Evolutionary conservation across 1,284 basidiomycete species (phyloP), one percentile per base, ranked within the genome.

Genomic region (Fomitiporia mediterranea): DNA sequence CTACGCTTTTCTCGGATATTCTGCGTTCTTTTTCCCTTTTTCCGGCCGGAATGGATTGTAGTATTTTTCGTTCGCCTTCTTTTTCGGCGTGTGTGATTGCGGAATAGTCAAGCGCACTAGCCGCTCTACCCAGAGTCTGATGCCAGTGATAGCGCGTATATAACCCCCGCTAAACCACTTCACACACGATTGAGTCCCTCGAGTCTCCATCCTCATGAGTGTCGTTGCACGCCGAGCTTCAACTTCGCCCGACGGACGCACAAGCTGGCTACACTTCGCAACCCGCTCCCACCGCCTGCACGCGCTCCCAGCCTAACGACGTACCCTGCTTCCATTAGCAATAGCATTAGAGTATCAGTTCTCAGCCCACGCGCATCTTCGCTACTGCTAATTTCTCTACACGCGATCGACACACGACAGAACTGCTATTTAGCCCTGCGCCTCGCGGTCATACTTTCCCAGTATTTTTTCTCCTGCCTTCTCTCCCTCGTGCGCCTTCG

Each of bases 381-480:
- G 25, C 37, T 40, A 23, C 23, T 37, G 21, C 27, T 8, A 8
- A 21, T 43, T 43, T 47, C 19, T 35, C 44, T 35, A 17, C 15
- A 27, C 17, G 15, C 25, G 51, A 42, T 53, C 51, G 43, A 23
- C 40, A 25, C 44, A 11, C 53, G 23, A 32, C 21, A 28, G 25
- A 28, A 43, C 15, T 40, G 35, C 40, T 56, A 56, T 56, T 56
- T 56, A 56, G 55, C 21, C 40, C 30, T 19, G 11, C 34, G n/a
- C 21, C 28, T 50, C 43, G 44, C 44, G 44, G n/a, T 46, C 44
- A 30, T 28, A 46, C 44, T 44, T 46, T n/a, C n/a, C n/a, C n/a
- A n/a, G n/a, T 53, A 15, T 19, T 38, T 49, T 49, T 49, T 35
- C 37, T 35, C 21, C 21, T 13, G 3, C 47, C 7, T 34, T 30